Conservation (phyloP, 306 rosid genomes). For the Lotus japonicus region DNA sequence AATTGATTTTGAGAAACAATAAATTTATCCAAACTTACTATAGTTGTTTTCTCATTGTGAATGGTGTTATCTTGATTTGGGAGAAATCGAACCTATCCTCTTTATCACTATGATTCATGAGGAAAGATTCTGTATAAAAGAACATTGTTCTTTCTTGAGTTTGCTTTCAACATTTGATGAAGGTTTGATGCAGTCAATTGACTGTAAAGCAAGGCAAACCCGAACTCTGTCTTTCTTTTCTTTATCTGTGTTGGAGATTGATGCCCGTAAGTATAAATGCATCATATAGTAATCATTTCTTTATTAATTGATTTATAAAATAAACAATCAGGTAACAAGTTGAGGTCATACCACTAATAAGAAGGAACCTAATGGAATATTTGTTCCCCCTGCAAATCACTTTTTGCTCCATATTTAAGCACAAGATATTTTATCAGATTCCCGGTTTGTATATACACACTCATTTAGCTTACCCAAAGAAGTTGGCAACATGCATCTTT, state of each 20-base stretch:
- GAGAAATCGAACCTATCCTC: not conserved
- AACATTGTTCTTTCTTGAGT: slow-evolving; percentile 18
- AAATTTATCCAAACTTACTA: no score
- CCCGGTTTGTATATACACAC: slow-evolving; percentile 13
- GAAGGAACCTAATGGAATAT: slow-evolving; percentile 22
- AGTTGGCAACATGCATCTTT: slow-evolving; percentile 37
- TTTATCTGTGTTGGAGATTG: slow-evolving; percentile 30
- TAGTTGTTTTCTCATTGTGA: not conserved
- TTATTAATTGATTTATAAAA: slow-evolving; percentile 11
- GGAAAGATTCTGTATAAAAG: slow-evolving; percentile 21
- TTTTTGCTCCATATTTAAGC: slow-evolving; percentile 30
- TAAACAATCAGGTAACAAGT: not conserved
- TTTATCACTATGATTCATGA: not conserved
- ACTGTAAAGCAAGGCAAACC: slow-evolving; percentile 31
- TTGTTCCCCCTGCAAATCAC: not conserved
- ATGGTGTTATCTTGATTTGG: not conserved
- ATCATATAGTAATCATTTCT: slow-evolving; percentile 20
- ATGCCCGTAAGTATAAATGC: slow-evolving; percentile 10
- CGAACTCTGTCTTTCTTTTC: slow-evolving; percentile 11
- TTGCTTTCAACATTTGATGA: slow-evolving; percentile 26
- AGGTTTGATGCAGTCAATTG: slow-evolving; percentile 29
- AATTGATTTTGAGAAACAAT: not conserved
- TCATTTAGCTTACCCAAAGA: slow-evolving; percentile 26
- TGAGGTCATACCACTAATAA: not conserved
- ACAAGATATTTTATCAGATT: slow-evolving; percentile 17